Evolutionary conservation across 2,329 filamentous ascomycete species (phyloP), one percentile per base, ranked within the genome.

Genomic region (Peltaster fructicola): DNA sequence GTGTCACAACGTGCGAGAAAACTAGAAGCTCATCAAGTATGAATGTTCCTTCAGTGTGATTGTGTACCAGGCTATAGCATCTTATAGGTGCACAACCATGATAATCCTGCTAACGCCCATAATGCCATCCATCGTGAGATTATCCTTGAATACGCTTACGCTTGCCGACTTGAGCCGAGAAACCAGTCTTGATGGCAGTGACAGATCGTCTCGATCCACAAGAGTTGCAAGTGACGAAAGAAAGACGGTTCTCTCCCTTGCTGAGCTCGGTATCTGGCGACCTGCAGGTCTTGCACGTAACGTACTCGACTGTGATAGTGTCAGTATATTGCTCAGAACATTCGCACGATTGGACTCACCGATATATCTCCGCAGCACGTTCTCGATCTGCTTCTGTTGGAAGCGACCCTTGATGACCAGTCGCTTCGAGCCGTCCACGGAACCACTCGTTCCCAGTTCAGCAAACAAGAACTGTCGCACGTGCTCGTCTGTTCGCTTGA

Each of bases 311-410:
- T 75, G 35, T 22, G 16, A 23, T 8, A 10, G 17, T 29, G 38
- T 48, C 34, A 50, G 43, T 26, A 30, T 10, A n/a, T 7, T 4
- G 9, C n/a, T 8, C 5, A 22, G 8, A n/a, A 20, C 12, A 29
- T 32, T 26, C 33, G 23, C n/a, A 26, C n/a, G 10, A 22, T 7
- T 12, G 12, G 14, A 65, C 71, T 53, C 61, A 81, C 77, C 78
- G 51, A 92, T 93, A 56, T 92, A 92, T 63, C 85, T 79, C 59
- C 85, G 68, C 50, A 95, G 59, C 26, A 95, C 82, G 57, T 90
- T 92, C 64, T 98, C 88, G 50, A 95, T 84, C 63, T 95, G 85
- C 62, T 93, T 93, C 63, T 95, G 85, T 57, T 95, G 85, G 77
- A 98, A 98, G 50, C 88, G 80, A 65, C 88, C 88, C 68, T 92